Percentiles rank a stretch among this genome's conserved stretches.
Evolutionary conservation across 1,284 basidiomycete genomes (phyloP).

Genomic region (Stygiomarasmius scandens): DNA sequence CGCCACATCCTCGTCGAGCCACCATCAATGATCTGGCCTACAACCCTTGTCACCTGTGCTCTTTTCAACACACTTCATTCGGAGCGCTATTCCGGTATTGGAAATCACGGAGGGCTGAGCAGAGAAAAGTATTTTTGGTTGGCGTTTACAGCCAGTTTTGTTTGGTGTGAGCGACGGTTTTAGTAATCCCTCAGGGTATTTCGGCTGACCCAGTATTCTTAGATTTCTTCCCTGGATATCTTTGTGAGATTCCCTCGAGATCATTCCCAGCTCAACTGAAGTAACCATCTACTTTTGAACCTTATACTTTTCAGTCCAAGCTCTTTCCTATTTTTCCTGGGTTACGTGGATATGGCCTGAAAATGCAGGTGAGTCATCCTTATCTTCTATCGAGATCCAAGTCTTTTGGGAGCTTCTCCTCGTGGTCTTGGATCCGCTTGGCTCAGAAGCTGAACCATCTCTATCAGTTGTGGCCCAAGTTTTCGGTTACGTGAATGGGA

Average conservation of each 20-base stretch:
- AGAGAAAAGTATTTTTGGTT: constrained; percentile 73
- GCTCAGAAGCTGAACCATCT: background rate
- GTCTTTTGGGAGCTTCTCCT: constrained; percentile 1
- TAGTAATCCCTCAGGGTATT: constrained; percentile 26
- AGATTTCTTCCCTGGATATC: constrained; percentile 70
- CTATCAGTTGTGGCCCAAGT: constrained; percentile 41
- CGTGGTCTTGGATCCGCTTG: background rate
- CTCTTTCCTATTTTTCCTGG: constrained; percentile 67
- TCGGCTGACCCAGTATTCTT: constrained; percentile 1
- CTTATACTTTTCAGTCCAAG: constrained; percentile 43
- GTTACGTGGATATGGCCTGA: constrained; percentile 49
- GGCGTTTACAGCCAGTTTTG: constrained; percentile 51
- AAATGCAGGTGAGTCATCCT: constrained; percentile 38
- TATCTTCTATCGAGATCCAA: background rate
- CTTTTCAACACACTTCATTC: constrained; percentile 70
- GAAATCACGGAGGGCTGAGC: constrained; percentile 66
- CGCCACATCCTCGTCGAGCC: constrained; percentile 73
- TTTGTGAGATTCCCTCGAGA: constrained; percentile 41
- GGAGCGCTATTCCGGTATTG: constrained; percentile 63
- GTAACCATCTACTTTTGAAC: background rate
- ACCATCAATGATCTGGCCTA: constrained; percentile 85
- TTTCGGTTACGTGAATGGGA: constrained; percentile 56
- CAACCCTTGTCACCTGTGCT: constrained; percentile 71
- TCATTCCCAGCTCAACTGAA: background rate
- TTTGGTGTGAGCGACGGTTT: constrained; percentile 56